A percentile compares a stretch with the other conserved stretches of the same genome.
Conservation (phyloP, 2,329 filamentous ascomycete genomes). For the Aspergillus proliferans region DNA sequence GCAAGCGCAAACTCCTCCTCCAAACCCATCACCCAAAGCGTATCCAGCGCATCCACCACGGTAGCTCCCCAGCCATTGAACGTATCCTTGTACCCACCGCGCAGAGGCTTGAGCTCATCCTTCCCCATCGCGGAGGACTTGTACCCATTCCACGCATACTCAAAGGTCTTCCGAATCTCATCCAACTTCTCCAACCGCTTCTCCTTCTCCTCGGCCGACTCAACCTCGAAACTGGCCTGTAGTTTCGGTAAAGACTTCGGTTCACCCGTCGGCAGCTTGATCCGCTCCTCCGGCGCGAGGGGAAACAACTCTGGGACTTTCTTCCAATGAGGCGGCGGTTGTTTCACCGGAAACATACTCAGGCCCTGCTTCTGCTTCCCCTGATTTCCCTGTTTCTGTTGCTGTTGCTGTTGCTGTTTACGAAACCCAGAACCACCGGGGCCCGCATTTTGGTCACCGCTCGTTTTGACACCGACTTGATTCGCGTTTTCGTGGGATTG, state of each 20-base stretch:
- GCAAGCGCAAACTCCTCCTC: slow-evolving; percentile 75
- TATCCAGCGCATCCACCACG: slow-evolving; percentile 74
- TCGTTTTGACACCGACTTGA: not conserved
- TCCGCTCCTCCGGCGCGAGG: slow-evolving; percentile 62
- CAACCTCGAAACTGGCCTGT: slow-evolving; percentile 63
- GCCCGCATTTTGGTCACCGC: not conserved
- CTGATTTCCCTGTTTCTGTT: slow-evolving; percentile 7
- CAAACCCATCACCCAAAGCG: slow-evolving; percentile 79
- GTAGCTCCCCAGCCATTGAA: slow-evolving; percentile 92
- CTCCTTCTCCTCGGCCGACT: slow-evolving; percentile 54
- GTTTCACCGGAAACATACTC: slow-evolving; percentile 25
- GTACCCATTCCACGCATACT: slow-evolving; percentile 77
- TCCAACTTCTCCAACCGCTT: slow-evolving; percentile 60
- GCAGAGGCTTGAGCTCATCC: slow-evolving; percentile 75
- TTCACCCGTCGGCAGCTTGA: slow-evolving; percentile 65
- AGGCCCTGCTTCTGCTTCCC: slow-evolving; percentile 26
- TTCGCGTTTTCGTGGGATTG: not conserved
- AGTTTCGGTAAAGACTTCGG: slow-evolving; percentile 68
- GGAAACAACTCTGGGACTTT: slow-evolving; percentile 73
- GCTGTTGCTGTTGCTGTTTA: not conserved
- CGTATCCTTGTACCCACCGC: slow-evolving; percentile 62
- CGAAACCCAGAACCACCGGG: not conserved
- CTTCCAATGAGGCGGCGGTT: slow-evolving; percentile 59
- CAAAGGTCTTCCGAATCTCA: slow-evolving; percentile 66
- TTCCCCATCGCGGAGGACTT: slow-evolving; percentile 72